These are phyloP conservation scores for Dictyostelium discoideum DNA, from an alignment of 78 protist genomes.

Conservation along the genomic window DNA sequence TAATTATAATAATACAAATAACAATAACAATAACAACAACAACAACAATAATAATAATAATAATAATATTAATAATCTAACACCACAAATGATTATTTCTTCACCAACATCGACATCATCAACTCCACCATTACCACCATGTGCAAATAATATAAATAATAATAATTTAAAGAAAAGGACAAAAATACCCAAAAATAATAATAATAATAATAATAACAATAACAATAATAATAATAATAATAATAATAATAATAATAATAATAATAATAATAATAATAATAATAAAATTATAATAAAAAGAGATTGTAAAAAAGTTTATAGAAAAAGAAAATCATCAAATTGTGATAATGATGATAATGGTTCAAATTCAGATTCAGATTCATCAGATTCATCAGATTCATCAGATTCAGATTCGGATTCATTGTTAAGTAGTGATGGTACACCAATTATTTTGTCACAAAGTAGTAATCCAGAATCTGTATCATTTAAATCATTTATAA, in stretches of 20 bases:
- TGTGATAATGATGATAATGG: not conserved
- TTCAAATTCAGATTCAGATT: conserved; percentile 8
- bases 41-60: not conserved
- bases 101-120: not conserved
- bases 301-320: not conserved
- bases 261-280: not conserved
- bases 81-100: not conserved
- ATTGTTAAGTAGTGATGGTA: conserved; percentile 9
- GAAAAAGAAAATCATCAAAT: not conserved
- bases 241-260: too few relatives aligned
- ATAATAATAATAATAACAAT: too few relatives aligned
- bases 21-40: too few relatives aligned
- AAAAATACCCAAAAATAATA: not conserved
- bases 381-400: conserved; percentile 25
- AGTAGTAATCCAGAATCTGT: conserved; percentile 20
- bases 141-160: not conserved
- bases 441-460: conserved; percentile 38
- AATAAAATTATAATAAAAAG: not conserved
- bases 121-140: conserved; percentile 1
- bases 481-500: conserved; percentile 68
- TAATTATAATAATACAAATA: conserved; percentile 5
- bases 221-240: too few relatives aligned
- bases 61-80: not conserved
- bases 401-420: not conserved
- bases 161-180: not conserved